Evolutionary conservation across 2,329 filamentous ascomycete genomes (phyloP).

Genomic region (Fusarium acutatum): DNA sequence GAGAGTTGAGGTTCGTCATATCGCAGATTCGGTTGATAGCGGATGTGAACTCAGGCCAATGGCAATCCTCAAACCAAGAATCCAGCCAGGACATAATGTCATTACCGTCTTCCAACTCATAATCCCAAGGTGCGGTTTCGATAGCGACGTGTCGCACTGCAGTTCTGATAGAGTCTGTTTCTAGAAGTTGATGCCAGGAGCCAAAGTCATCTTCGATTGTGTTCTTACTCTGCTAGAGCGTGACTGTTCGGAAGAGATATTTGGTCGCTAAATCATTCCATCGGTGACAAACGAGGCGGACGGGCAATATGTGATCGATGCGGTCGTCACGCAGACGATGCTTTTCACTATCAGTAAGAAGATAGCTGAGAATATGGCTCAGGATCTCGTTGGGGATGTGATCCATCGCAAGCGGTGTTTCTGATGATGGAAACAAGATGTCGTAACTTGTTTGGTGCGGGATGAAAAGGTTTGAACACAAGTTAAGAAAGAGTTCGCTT

Average conservation of each 20-base stretch:
- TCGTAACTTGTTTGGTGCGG: rapidly evolving
- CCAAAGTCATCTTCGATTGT: neutral
- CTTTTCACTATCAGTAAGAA: neutral
- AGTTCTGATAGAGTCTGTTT: neutral
- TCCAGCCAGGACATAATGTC: neutral
- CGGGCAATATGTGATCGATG: neutral
- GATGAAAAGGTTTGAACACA: neutral
- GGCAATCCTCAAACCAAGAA: neutral
- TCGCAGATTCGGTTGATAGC: neutral
- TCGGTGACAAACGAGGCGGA: slow-evolving; percentile 14
- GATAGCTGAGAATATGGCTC: neutral
- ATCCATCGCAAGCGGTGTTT: neutral
- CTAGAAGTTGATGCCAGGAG: neutral
- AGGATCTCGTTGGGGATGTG: slow-evolving; percentile 2
- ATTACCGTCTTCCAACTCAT: rapidly evolving
- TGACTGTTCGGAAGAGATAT: neutral
- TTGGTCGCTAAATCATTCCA: slow-evolving; percentile 5
- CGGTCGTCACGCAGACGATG: rapidly evolving
- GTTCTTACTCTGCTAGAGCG: neutral
- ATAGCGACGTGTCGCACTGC: slow-evolving; percentile 2
- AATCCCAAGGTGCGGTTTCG: neutral
- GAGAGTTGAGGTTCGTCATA: neutral
- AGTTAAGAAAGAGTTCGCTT: neutral
- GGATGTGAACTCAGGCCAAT: neutral
- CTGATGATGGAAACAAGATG: neutral